Conservation (phyloP, 2,329 filamentous ascomycete species). For the Neopestalotiopsis clavispora region DNA sequence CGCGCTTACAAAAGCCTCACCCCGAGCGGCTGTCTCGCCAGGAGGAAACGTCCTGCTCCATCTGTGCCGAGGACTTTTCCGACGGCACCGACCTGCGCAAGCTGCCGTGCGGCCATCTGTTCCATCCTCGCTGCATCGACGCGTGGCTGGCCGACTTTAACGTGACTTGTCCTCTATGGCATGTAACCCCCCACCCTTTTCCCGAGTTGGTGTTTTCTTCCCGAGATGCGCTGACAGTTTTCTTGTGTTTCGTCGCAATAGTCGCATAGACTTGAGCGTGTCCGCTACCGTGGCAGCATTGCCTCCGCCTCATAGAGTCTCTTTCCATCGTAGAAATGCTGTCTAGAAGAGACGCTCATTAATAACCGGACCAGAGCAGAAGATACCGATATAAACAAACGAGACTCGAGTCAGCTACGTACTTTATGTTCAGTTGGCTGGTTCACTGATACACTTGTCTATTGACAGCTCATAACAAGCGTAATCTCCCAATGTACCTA, state of each 20-base stretch:
- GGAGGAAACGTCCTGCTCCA: conserved; percentile 10
- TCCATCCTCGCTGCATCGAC: conserved; percentile 18
- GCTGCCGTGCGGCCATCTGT: conserved; percentile 19
- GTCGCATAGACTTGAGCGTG: conserved; percentile 11
- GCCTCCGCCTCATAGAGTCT: neutral
- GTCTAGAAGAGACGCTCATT: too few species aligned
- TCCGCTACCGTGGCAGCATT: conserved; percentile 13
- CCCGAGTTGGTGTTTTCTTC: too few species aligned
- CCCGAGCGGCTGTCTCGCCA: conserved; percentile 3
- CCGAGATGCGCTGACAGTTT: neutral
- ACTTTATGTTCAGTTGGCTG: too few species aligned
- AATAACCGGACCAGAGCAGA: too few species aligned
- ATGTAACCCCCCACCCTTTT: neutral
- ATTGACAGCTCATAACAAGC: too few species aligned
- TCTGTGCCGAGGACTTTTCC: conserved; percentile 15
- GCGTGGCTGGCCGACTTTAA: conserved; percentile 21
- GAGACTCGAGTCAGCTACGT: too few species aligned
- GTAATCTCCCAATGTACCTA: too few species aligned
- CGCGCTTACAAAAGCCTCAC: conserved; percentile 9
- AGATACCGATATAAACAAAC: too few species aligned
- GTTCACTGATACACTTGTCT: too few species aligned
- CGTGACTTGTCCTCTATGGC: conserved; percentile 20
- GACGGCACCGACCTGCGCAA: conserved; percentile 7
- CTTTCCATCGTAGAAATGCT: neutral
- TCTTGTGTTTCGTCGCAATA: neutral